Evolutionary conservation across 352 stramenopile species (phyloP), one percentile per base, ranked within the genome.

Genomic region (Saprolegnia parasitica): DNA sequence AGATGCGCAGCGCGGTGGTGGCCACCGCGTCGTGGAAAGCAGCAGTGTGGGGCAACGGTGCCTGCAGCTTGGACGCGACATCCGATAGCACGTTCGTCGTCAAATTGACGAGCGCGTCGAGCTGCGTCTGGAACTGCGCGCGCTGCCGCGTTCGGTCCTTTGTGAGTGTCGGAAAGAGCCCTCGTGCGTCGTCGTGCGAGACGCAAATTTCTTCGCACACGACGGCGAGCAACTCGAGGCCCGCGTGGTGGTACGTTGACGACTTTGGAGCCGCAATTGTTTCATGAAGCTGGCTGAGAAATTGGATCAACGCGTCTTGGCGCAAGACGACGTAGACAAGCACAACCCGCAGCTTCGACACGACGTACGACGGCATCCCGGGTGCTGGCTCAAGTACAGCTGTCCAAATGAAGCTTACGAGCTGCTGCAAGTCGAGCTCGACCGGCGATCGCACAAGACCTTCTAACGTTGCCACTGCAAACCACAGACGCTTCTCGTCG

Each of bases 401-500:
- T 37, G 15, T 70, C 63, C 63, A 70, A 16, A 61, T 21, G 16
- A 70, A 40, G 20, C 29, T 23, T 13, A 70, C 26, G 18, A 70
- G 32, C 16, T 52, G 18, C 20, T 52, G 18, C 29, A 52, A 70
- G 49, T 70, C 63, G 11, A 70, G 46, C 20, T 70, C 63, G 18
- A 61, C 20, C 16, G 21, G 63, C 18, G 63, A 70, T 16, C 63
- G 63, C 10, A 70, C 63, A 4, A 70, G 32, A 21, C 61, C 63
- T 46, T 70, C 63, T 18, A 70, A 20, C 16, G 63, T 70, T 35
- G 63, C 47, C 21, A 52, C 55, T n/a, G 63, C 63, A 61, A 70
- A 70, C 63, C 63, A 70, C 21, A 70, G 49, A 15, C 47, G 45
- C 63, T 70, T 70, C 26, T 70, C 63, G 29, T 70, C 55, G 24